Base-by-base conservation (phyloP, 2,329 filamentous ascomycete genomes). In the Boeremia lycopersici region DNA sequence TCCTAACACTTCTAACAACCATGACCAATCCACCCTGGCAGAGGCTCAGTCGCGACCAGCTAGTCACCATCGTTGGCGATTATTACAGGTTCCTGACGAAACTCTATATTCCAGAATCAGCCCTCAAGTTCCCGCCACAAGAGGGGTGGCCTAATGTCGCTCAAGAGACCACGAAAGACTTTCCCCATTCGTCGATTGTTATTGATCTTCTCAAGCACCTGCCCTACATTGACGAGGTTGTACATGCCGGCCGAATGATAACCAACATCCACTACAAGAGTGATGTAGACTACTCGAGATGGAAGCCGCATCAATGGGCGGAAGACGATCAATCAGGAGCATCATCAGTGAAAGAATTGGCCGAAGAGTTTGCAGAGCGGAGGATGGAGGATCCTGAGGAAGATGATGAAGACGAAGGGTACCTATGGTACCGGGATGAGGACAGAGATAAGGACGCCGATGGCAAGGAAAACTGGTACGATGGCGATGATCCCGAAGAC, bases 111-210 rank as follows among this genome's bases (percentile, higher is more conserved):
- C 48, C 41, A 6, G 34, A 28, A 15, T 56, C 51, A 19, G 29
- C 38, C 2, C 34, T 59, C 17, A 56, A 49, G 15, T 48, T 40
- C 4, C 52, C 51, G 9, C 55, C 55, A 19, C 42, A 31, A 23
- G 60, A 17, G 6, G 52, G 60, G 2, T 62, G 57, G 57, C 55
- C 55, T 2, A 56, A 41, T 36, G 54, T 61, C 30, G 54, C 45
- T 6, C 30, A 29, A 3, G 51, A 52, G 5, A 45, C 40, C 25
- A 57, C 40, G 12, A 34, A 29, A 23, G 23, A 13, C 4, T 40
- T 53, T 9, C 23, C 28, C 4, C 59, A 48, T 33, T 38, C 50
- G 5, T 36, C 28, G 7, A 38, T 38, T 10, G 57, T 56, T 2
- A 48, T 61, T 25, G 54, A 60, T 26, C 51, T 61, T 3, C 42